Percentiles rank a stretch among this genome's conserved stretches.
Conservation (phyloP, 257 asterid genomes). For the Rauvolfia tetraphylla region DNA sequence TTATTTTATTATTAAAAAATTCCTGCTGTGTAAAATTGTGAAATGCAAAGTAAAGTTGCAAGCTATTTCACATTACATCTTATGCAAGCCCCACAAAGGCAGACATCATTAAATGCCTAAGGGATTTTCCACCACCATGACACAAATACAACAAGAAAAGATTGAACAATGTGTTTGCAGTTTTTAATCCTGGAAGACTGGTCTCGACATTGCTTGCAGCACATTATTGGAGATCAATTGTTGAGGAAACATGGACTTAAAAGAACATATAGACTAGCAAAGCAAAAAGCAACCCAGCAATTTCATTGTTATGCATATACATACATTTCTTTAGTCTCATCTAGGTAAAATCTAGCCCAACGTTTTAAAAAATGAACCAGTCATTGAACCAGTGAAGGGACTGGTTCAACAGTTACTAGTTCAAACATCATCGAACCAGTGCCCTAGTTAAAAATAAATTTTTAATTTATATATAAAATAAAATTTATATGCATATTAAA, state of each 20-base stretch:
- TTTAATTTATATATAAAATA: too few relatives aligned
- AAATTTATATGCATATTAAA: too few relatives aligned
- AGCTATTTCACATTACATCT: neutral
- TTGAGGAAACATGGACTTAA: neutral
- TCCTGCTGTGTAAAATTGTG: neutral
- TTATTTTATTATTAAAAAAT: neutral
- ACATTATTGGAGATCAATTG: neutral
- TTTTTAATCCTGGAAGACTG: neutral
- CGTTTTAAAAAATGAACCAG: too few relatives aligned
- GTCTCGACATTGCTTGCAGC: neutral
- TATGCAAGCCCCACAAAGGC: neutral
- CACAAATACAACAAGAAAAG: neutral
- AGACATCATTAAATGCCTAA: neutral
- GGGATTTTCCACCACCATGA: neutral
- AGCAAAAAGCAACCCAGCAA: neutral
- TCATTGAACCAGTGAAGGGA: too few relatives aligned
- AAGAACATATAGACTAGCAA: neutral
- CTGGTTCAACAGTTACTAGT: too few relatives aligned
- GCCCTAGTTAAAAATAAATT: too few relatives aligned
- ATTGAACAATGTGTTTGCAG: neutral
- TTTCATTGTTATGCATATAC: neutral
- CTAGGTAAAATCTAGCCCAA: too few relatives aligned
- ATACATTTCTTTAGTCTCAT: neutral
- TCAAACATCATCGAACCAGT: too few relatives aligned
- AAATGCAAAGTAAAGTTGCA: neutral